phyloP scores from a whole-genome alignment of 805 yeast genomes.

The Myxozyma sirexii region DNA sequence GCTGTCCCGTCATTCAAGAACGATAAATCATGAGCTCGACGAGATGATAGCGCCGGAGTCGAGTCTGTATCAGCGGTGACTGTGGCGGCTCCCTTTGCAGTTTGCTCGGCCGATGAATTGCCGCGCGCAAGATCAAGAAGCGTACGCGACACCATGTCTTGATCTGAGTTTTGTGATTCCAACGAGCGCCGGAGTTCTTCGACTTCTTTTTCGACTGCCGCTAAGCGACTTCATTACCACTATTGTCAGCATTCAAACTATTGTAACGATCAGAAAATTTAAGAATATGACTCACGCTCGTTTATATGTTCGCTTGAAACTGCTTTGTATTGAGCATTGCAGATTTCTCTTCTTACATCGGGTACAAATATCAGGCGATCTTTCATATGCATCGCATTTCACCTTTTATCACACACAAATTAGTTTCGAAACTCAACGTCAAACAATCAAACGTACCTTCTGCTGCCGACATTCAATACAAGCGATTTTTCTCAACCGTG shows the following conservation, averaged over 20 bases:
- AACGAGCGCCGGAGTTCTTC: constrained; percentile 65
- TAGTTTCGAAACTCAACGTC: too few relatives aligned
- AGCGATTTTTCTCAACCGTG: constrained; percentile 53
- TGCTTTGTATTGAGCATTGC: constrained; percentile 72
- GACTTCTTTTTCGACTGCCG: constrained; percentile 69
- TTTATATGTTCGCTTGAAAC: constrained; percentile 86
- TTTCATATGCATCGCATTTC: constrained; percentile 80
- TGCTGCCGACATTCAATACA: constrained; percentile 97
- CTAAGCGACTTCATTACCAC: constrained; percentile 41
- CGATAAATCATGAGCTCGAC: background rate
- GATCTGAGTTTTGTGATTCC: constrained; percentile 32
- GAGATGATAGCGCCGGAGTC: background rate
- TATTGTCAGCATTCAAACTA: background rate
- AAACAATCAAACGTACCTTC: too few relatives aligned
- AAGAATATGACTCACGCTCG: constrained; percentile 69
- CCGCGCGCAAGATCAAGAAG: constrained; percentile 32
- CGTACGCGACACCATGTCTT: constrained; percentile 30
- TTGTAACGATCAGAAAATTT: background rate
- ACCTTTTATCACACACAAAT: too few relatives aligned
- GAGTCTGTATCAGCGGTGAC: background rate
- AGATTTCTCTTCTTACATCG: constrained; percentile 74
- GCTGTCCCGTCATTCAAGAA: background rate
- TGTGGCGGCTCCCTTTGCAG: constrained; percentile 1
- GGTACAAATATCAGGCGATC: constrained; percentile 77
- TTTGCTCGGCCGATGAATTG: constrained; percentile 11